A percentile compares a stretch with the other conserved stretches of the same genome.
phyloP scores from a whole-genome alignment of 2,329 filamentous ascomycete species.

The Talaromyces sp. region DNA sequence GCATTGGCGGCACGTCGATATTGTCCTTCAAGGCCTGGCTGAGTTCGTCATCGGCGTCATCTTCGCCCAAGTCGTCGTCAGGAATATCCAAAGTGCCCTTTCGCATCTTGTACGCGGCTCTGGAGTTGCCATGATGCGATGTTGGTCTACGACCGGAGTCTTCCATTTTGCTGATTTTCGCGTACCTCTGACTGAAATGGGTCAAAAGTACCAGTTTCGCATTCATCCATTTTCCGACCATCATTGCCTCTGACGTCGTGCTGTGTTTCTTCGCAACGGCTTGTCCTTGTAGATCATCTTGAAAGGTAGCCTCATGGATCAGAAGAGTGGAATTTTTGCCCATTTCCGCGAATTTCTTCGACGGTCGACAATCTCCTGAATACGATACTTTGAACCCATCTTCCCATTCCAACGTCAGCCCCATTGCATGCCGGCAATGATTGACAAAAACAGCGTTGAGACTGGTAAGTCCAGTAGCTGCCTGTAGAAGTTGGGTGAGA shows the following conservation, averaged over 20 bases:
- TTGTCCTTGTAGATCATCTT: conserved; percentile 73
- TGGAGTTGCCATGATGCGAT: not conserved
- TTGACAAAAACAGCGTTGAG: conserved; percentile 64
- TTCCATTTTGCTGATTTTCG: conserved; percentile 54
- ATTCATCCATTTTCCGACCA: conserved; percentile 69
- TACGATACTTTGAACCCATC: conserved; percentile 83
- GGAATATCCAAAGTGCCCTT: not conserved
- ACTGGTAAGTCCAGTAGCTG: conserved; percentile 57
- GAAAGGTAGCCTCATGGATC: conserved; percentile 94
- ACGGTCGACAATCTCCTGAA: conserved; percentile 89
- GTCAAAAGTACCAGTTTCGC: conserved; percentile 79
- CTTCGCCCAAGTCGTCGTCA: not conserved
- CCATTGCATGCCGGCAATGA: conserved; percentile 77
- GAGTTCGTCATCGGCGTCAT: not conserved
- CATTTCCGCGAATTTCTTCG: conserved; percentile 60
- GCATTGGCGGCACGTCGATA: conserved; percentile 37
- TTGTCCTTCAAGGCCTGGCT: not conserved
- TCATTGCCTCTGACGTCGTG: conserved; percentile 80
- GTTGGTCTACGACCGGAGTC: not conserved
- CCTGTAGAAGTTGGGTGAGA: conserved; percentile 39
- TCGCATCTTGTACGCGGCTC: not conserved
- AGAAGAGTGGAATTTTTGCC: conserved; percentile 74
- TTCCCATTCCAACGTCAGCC: conserved; percentile 70
- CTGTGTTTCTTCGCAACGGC: conserved; percentile 84
- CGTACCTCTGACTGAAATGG: conserved; percentile 92